Evolutionary conservation across 2,329 filamentous ascomycete genomes (phyloP).

Genomic region (Fusarium nodosum): DNA sequence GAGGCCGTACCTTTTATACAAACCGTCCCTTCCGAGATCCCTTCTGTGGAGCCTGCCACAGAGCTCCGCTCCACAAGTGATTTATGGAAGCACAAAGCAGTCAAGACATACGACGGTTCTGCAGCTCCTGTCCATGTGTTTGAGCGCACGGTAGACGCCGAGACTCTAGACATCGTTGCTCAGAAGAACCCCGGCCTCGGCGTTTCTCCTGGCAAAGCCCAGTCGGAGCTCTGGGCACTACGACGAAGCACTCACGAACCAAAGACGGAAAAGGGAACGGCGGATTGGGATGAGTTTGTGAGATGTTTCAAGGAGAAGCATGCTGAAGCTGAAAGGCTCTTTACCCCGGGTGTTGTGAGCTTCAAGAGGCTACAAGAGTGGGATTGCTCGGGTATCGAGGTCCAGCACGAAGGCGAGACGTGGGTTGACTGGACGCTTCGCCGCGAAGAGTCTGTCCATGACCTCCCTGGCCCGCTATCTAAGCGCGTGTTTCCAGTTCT

Average conservation of each 20-base stretch:
- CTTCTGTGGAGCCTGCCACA: constrained; percentile 37
- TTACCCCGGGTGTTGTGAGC: constrained; percentile 56
- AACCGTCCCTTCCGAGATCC: constrained; percentile 61
- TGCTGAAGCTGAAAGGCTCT: constrained; percentile 57
- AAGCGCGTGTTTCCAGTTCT: constrained; percentile 77
- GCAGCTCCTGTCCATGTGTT: constrained; percentile 66
- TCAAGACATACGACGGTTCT: constrained; percentile 64
- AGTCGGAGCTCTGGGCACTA: constrained; percentile 72
- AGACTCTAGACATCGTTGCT: constrained; percentile 59
- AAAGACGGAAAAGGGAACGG: constrained; percentile 64
- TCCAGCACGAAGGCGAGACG: constrained; percentile 54
- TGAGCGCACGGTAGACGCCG: constrained; percentile 62
- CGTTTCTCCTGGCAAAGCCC: constrained; percentile 38
- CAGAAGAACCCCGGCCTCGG: constrained; percentile 52
- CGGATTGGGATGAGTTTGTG: constrained; percentile 74
- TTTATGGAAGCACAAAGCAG: constrained; percentile 65
- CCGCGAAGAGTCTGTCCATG: constrained; percentile 76
- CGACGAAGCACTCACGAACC: constrained; percentile 73
- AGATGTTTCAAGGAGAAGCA: constrained; percentile 67
- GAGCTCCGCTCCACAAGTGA: constrained; percentile 35
- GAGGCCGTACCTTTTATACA: constrained; percentile 73
- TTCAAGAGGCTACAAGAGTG: constrained; percentile 58
- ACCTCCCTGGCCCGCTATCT: constrained; percentile 69
- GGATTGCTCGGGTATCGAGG: constrained; percentile 60
- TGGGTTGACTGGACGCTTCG: constrained; percentile 65